Evolutionary conservation across 2,329 filamentous ascomycete species (phyloP).

Genomic region (Dothidotthia symphoricarpi): DNA sequence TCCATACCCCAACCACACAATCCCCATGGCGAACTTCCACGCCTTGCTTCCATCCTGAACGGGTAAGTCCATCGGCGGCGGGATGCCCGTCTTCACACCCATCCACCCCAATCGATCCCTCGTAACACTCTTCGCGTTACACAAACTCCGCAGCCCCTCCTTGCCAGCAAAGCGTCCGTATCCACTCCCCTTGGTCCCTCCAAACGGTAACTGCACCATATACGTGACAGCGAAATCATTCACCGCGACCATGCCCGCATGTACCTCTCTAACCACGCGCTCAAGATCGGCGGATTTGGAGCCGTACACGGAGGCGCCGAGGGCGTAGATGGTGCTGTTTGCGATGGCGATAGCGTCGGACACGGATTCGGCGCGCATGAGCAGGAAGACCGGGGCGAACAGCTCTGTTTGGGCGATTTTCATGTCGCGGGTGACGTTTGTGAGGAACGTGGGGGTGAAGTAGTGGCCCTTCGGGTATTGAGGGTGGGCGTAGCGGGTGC

Average conservation of each 20-base stretch:
- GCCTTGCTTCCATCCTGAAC: conserved; percentile 50
- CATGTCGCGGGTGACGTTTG: conserved; percentile 86
- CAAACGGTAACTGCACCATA: conserved; percentile 91
- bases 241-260: conserved; percentile 86
- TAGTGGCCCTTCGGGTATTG: conserved; percentile 78
- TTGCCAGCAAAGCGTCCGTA: conserved; percentile 92
- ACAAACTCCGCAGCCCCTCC: conserved; percentile 80
- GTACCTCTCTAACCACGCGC: conserved; percentile 65
- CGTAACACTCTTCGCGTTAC: conserved; percentile 85
- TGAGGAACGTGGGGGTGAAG: conserved; percentile 85
- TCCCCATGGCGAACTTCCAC: conserved; percentile 47
- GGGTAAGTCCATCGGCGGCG: conserved; percentile 77
- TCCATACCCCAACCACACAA: conserved; percentile 52
- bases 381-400: conserved; percentile 84
- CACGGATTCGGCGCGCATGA: conserved; percentile 71
- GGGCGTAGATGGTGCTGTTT: conserved; percentile 80
- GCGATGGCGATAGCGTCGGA: conserved; percentile 71
- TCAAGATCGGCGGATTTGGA: conserved; percentile 57
- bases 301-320: conserved; percentile 88
- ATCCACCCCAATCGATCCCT: conserved; percentile 67
- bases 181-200: conserved; percentile 79
- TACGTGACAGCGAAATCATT: conserved; percentile 97
- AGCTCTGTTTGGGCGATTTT: conserved; percentile 84
- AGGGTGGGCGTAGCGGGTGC: conserved; percentile 69
- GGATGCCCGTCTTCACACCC: conserved; percentile 70